Base-by-base conservation (phyloP, 2,329 filamentous ascomycete genomes). In the Ustilaginoidea virens region DNA sequence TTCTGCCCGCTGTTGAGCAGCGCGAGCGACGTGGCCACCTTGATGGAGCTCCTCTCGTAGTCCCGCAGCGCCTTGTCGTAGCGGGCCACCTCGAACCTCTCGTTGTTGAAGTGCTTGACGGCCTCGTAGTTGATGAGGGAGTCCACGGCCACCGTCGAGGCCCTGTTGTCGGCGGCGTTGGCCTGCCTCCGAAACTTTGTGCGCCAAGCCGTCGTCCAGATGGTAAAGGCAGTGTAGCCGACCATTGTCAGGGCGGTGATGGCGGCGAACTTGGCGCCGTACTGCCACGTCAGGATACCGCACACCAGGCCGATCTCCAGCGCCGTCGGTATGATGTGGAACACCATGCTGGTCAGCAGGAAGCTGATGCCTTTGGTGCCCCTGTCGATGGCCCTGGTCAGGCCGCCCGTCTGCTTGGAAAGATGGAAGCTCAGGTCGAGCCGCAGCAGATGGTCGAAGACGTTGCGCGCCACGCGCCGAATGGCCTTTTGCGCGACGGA, bases 21-120 rank as follows among this genome's bases (percentile, higher is more conserved):
- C 1, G 90, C 80, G 23, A 98, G 60, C 4, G 87, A 96, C 0
- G 90, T 98, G 7, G 83, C 83, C 19, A 98, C 81, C 50, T 96
- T 96, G 61, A 98, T 96, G 11, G 85, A 93, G 33, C 85, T 86
- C 50, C 79, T 79, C 51, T 98, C 82, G 51, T 98, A 98, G 34
- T 77, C 69, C 39, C 75, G 68, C 15, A 98, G 61, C 0, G 90
- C 85, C 42, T 76, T 72, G 53, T 96, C 86, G 51, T 98, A 98
- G 23, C 90, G 73, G 18, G 70, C 68, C 24, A 93, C 82, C 57
- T 98, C 90, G 40, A 85, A 96, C 39, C 80, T 82, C 48, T 98
- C 92, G 46, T 98, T 98, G 61, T 98, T 98, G 60, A 96, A 98
- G 59, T 96, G 93, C 56, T 98, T 98, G 48, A 98, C 90, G 10